Conservation (phyloP, 2,329 filamentous ascomycete genomes). For the Bretziella fagacearum region DNA sequence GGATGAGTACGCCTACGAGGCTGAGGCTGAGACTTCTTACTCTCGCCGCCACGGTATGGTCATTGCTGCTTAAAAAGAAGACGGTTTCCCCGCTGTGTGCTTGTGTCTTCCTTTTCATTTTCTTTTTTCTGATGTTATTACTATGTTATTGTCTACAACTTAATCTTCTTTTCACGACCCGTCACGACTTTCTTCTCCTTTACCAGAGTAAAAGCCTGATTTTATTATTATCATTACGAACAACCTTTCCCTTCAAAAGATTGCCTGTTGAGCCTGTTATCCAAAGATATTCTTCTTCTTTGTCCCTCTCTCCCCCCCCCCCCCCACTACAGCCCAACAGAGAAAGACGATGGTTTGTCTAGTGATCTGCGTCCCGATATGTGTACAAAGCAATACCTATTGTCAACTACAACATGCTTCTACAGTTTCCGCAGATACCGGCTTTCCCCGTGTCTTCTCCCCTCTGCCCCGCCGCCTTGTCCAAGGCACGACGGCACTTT, state of each 20-base stretch:
- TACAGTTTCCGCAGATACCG: too few species aligned
- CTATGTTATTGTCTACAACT: background rate
- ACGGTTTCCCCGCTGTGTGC: background rate
- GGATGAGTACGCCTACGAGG: conserved; percentile 25
- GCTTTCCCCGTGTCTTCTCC: too few species aligned
- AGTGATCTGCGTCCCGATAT: too few species aligned
- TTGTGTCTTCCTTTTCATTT: background rate
- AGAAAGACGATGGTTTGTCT: background rate
- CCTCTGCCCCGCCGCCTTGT: too few species aligned
- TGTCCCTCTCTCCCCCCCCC: too few species aligned
- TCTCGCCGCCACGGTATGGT: conserved; percentile 49
- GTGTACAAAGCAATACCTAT: too few species aligned
- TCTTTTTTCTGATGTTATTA: background rate
- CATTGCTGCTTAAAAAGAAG: conserved; percentile 22
- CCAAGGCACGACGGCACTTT: too few species aligned
- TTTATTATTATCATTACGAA: background rate
- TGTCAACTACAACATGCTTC: too few species aligned
- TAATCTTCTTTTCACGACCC: conserved; percentile 7
- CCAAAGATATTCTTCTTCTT: background rate
- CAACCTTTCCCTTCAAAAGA: too few species aligned
- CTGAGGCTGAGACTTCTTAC: conserved; percentile 26
- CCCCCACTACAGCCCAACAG: background rate
- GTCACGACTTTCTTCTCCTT: background rate
- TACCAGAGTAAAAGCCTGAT: background rate
- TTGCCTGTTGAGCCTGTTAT: conserved; percentile 2